Evolutionary conservation across 176 grass and related monocot species (phyloP), one percentile per base, ranked within the genome.

Genomic region (Puya raimondii): DNA sequence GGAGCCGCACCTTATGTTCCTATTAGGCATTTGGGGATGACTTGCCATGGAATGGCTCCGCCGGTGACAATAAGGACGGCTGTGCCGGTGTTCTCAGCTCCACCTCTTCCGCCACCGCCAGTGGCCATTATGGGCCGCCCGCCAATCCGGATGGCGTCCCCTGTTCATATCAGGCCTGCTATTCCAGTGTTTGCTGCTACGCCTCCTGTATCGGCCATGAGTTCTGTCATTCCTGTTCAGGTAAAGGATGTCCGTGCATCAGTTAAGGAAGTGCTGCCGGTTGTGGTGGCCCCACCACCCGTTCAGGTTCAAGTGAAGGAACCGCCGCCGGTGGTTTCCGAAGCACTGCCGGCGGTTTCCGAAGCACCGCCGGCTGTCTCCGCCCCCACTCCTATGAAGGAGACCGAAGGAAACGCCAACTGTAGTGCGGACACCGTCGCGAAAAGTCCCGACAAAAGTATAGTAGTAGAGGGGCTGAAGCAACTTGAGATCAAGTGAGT

Each of bases 51-150:
- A 57, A 94, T 99, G 85, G 95, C 90, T 59, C 87, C 90, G 77
- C 88, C 95, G 27, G 87, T 99, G n/a, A 94, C 95, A 71, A 57
- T 99, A 17, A 90, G 95, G 78, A 99, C 80, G 18, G 78, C 90
- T 21, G 85, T 93, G 57, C 95, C 95, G 58, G 95, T 99, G 61
- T 99, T 99, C 80, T 99, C 95, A 78, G 90, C 95, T 51, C 93
- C 93, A 52, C 86, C 89, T 20, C 83, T 96, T 65, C 85, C 88
- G 29, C 83, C 92, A 69, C 84, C 92, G 54, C 47, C 69, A 72
- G 79, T 27, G 14, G 70, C 20, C 85, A 82, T 56, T 86, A 84
- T 89, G 81, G 83, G 67, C 67, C 65, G 81, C 15, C 78, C 82
- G 0, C 68, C 80, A 0, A 91, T 94, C 54, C 84, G 85, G 51